Evolutionary conservation across 805 yeast species (phyloP).

Genomic region (Debaryomyces prosopidis): DNA sequence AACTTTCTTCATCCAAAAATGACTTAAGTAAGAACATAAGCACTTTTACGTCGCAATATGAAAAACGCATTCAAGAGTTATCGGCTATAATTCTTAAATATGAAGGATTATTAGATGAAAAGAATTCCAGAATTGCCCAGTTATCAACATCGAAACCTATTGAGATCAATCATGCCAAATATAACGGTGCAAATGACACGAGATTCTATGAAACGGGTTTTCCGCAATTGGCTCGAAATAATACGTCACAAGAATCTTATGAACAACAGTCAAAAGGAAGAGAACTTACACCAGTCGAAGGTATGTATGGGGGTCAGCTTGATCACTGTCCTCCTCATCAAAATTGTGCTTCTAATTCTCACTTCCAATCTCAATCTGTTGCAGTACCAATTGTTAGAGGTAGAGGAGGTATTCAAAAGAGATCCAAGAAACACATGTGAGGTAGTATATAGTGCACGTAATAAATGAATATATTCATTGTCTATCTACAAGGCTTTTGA

Average conservation of each 20-base stretch:
- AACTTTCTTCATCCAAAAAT: slow-evolving; percentile 20
- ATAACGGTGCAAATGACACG: neutral
- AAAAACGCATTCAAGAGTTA: slow-evolving; percentile 36
- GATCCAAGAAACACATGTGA: slow-evolving; percentile 40
- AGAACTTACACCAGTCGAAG: neutral
- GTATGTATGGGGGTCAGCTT: neutral
- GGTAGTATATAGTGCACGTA: too few relatives aligned
- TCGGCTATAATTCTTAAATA: slow-evolving; percentile 26
- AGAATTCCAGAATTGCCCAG: slow-evolving; percentile 34
- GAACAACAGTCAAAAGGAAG: neutral
- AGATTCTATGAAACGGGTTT: neutral
- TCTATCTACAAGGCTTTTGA: neutral
- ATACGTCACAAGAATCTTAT: neutral
- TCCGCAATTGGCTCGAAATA: neutral
- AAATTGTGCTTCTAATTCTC: neutral
- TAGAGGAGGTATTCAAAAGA: slow-evolving; percentile 46
- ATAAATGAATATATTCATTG: neutral
- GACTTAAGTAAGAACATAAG: slow-evolving; percentile 28
- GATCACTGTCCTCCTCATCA: neutral
- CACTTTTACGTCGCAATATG: slow-evolving; percentile 26
- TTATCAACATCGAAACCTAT: slow-evolving; percentile 39
- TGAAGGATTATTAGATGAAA: slow-evolving; percentile 38
- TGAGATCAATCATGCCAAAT: slow-evolving; percentile 16
- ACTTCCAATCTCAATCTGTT: neutral
- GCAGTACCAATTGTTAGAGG: slow-evolving; percentile 36